Base-by-base conservation (phyloP, 2,329 filamentous ascomycete species). In the Fusarium agapanthi region DNA sequence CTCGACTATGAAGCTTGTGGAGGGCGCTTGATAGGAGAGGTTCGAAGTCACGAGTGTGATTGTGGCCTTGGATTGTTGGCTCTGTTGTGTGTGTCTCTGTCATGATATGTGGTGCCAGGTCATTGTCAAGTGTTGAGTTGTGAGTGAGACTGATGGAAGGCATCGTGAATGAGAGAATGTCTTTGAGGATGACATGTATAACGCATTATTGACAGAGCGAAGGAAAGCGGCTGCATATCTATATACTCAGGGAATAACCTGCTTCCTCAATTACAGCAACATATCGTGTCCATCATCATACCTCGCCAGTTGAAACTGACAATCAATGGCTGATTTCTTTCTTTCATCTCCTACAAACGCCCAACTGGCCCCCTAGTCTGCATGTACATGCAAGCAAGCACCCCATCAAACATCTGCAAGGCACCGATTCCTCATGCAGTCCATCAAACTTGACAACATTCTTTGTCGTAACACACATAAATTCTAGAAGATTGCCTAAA, bases 401-500 rank as follows among this genome's bases (percentile, higher is more conserved):
- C 61, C 68, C 71, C 53, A 37, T 43, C 53, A 69, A 72, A 50
- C 53, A 61, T 38, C 30, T 60, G 43, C 61, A 63, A 40, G 32
- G 43, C 41, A 44, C 43, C 35, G 54, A 62, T 58, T 50, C 20
- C 26, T n/a, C n/a, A 34, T 50, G 30, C 41, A 34, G 15, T 10
- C n/a, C 6, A 58, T 26, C 22, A 30, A 43, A 32, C 43, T 26
- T 24, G 13, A 35, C 6, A 34, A 38, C 22, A 45, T 44, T 61
- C 60, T 38, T 70, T 69, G 60, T 40, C 7, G 57, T 69, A 43
- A 47, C 57, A 65, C 69, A 54, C 20, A 28, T 59, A 32, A 37
- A 63, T 63, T 67, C 66, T 63, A 73, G 43, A 73, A 67, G 41
- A 62, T 67, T 53, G 32, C 48, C 34, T 26, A 44, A 26, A 34